Percentiles rank a stretch among this genome's conserved stretches.
Conservation (phyloP, 1,139 yeast species). For the Scheffersomyces titani region DNA sequence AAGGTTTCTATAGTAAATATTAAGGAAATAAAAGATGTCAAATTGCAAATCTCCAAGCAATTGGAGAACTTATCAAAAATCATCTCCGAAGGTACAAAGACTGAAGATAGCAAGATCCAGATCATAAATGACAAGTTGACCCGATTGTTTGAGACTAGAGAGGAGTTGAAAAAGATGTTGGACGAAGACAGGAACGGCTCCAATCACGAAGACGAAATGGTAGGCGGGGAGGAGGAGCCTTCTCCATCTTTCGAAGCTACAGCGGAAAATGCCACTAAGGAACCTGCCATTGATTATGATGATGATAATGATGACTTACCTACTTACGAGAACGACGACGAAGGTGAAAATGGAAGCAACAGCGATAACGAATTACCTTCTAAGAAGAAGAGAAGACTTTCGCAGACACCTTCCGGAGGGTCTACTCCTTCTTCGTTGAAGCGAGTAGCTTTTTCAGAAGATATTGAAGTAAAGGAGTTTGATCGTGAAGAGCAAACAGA, state of each 20-base stretch:
- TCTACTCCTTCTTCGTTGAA: slow-evolving; percentile 33
- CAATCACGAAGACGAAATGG: background rate
- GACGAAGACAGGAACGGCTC: slow-evolving; percentile 20
- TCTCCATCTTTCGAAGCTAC: slow-evolving; percentile 17
- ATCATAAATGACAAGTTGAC: slow-evolving; percentile 43
- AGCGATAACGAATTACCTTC: slow-evolving; percentile 1
- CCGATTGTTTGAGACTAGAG: slow-evolving; percentile 40
- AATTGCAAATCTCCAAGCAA: slow-evolving; percentile 41
- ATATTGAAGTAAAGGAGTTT: slow-evolving; percentile 46
- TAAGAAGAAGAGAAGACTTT: slow-evolving; percentile 14
- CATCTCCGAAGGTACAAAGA: slow-evolving; percentile 42
- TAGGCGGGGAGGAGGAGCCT: slow-evolving; percentile 17
- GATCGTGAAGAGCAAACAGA: slow-evolving; percentile 37
- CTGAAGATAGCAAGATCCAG: slow-evolving; percentile 46
- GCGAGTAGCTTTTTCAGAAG: slow-evolving; percentile 48
- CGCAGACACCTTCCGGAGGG: slow-evolving; percentile 25
- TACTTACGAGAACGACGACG: slow-evolving; percentile 32
- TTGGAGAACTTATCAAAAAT: slow-evolving; percentile 43
- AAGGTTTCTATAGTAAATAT: slow-evolving; percentile 36
- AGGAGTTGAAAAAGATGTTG: slow-evolving; percentile 48
- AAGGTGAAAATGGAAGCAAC: slow-evolving; percentile 16
- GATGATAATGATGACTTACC: slow-evolving; percentile 28
- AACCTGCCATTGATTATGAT: slow-evolving; percentile 15
- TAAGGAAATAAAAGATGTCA: slow-evolving; percentile 37
- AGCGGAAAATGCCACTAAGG: slow-evolving; percentile 9